A percentile compares a stretch with the other conserved stretches of the same genome.
These are phyloP conservation scores for Coix lacrymajobi DNA, from an alignment of 176 grass and related monocot genomes.

Conservation along the genomic window DNA sequence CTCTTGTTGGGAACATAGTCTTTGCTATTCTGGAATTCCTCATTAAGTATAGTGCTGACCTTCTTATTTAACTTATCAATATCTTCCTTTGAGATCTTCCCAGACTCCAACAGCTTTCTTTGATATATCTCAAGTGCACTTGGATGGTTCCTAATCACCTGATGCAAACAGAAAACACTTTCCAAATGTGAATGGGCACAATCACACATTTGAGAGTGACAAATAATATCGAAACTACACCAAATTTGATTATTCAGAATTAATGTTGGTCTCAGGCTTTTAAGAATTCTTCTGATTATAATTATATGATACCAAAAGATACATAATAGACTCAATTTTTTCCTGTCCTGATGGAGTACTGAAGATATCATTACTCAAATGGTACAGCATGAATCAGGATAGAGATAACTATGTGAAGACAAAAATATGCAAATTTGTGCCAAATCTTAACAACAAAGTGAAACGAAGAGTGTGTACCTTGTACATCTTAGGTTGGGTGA, in stretches of 20 bases:
- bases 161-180: background rate
- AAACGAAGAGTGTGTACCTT: conserved; percentile 37
- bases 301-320: background rate
- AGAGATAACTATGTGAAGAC: background rate
- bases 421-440: background rate
- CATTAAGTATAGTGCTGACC: conserved; percentile 72
- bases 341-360: background rate
- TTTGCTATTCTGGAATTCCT: conserved; percentile 91
- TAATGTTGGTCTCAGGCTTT: background rate
- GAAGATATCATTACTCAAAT: conserved; percentile 1
- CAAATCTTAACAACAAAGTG: background rate
- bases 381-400: background rate
- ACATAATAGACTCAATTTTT: background rate
- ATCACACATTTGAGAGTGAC: background rate
- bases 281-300: conserved; percentile 14
- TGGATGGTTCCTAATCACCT: conserved; percentile 84
- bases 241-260: conserved; percentile 12
- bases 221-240: background rate
- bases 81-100: conserved; percentile 78
- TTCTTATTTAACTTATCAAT: conserved; percentile 83
- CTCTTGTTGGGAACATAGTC: conserved; percentile 78
- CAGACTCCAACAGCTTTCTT: conserved; percentile 65
- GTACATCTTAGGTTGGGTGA: conserved; percentile 98
- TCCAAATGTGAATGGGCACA: background rate
- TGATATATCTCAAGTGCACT: conserved; percentile 87